Base-by-base conservation (phyloP, 108 stramenopile species). In the Cyclostephanos invisitatus region DNA sequence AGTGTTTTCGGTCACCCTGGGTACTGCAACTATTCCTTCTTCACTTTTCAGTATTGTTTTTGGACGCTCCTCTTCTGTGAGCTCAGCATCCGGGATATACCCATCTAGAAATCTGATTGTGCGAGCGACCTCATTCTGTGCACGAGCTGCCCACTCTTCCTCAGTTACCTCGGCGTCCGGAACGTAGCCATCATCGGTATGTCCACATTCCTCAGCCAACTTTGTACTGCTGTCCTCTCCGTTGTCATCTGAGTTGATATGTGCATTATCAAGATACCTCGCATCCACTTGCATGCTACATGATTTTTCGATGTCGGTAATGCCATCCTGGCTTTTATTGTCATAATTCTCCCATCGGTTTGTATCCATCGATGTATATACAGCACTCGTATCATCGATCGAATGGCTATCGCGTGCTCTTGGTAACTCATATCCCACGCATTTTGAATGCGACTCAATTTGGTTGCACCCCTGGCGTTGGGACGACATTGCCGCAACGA, bases 401-500 rank as follows among this genome's bases (percentile, higher is more conserved):
- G 78, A 80, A 22, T 68, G 64, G 36, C 61, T 22, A 49, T 67
- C 67, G 11, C 32, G 2, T 46, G 44, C 56, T 56, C 18, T 46
- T 21, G 64, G 62, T 27, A 40, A 46, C n/a, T 32, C 42, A 18
- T 62, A 32, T 27, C 60, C 62, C 22, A 49, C 12, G 42, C 25
- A 67, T 40, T 55, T 48, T 42, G 53, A 57, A 14, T n/a, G 24
- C 11, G 32, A 47, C 24, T 58, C 57, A 61, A 74, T 42, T 2
- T 44, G 65, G 18, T 62, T 44, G 53, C 55, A 69, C 17, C 68
- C 75, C 51, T 68, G 72, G 29, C 71, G 70, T 59, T 79, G 78
- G 21, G 73, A 73, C 53, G 80, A 80, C 73, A 80, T 80, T 15
- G 80, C 80, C 21, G 73, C 80, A 9, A 66, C 74, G 32, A 81